phyloP scores from a whole-genome alignment of 306 rosid species.

The Sophora flavescens region DNA sequence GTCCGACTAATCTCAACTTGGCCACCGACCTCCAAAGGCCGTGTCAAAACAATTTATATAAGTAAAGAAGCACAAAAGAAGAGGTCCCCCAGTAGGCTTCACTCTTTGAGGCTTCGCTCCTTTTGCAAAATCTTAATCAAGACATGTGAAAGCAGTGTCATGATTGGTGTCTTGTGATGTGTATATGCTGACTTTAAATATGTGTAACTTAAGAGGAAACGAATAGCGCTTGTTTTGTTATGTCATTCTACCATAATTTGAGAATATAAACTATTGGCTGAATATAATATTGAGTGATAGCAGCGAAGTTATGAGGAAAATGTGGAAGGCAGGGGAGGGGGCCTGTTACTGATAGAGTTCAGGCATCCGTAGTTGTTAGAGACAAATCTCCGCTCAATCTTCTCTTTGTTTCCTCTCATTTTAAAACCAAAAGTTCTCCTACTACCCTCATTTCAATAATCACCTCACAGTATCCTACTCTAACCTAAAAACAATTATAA shows the following conservation, averaged over 20 bases:
- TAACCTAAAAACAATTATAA: too few species aligned
- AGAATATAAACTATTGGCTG: not conserved
- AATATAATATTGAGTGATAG: not conserved
- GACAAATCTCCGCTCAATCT: constrained; percentile 65
- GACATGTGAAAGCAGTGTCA: constrained; percentile 26
- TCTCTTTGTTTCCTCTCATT: constrained; percentile 65
- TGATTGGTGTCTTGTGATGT: constrained; percentile 26
- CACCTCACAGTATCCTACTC: not conserved
- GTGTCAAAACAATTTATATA: too few species aligned
- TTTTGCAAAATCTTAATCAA: not conserved
- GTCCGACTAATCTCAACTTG: too few species aligned
- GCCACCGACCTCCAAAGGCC: too few species aligned
- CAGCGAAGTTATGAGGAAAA: not conserved
- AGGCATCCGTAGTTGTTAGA: not conserved
- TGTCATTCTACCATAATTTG: not conserved
- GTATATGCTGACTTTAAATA: not conserved
- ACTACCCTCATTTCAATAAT: not conserved
- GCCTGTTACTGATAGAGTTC: not conserved
- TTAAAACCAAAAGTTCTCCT: constrained; percentile 51
- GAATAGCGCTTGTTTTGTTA: constrained; percentile 3
- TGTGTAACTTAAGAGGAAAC: not conserved
- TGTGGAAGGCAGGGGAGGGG: not conserved
- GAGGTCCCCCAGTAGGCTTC: not conserved
- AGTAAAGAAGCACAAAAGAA: not conserved
- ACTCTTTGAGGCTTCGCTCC: too few species aligned